Evolutionary conservation across 441 rosid species (phyloP).

Genomic region (Erodium trifolium): DNA sequence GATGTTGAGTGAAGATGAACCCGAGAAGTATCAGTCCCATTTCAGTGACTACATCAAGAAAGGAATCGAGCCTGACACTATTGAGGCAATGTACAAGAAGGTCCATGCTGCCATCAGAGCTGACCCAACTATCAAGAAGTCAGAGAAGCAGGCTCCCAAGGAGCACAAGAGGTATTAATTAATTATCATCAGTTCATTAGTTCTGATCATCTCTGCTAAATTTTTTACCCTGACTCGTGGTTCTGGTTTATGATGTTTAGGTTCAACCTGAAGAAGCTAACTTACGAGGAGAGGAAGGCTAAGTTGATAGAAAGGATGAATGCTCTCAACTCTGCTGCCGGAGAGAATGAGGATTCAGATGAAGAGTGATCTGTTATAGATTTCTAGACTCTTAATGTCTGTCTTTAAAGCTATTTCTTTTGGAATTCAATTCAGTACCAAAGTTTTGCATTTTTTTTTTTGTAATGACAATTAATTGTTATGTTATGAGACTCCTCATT

Average conservation of each 20-base stretch:
- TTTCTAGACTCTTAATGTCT: not conserved
- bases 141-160: constrained; percentile 29
- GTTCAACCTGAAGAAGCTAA: constrained; percentile 1
- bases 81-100: constrained; percentile 67
- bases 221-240: not conserved
- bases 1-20: constrained; percentile 70
- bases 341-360: not conserved
- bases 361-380: not conserved
- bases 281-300: constrained; percentile 9
- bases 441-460: not conserved
- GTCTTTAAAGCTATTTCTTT: too few relatives aligned
- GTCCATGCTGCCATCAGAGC: constrained; percentile 33
- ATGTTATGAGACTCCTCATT: not conserved
- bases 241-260: not conserved
- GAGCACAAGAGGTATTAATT: constrained; percentile 55
- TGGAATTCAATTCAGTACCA: not conserved
- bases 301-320: constrained; percentile 4
- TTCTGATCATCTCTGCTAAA: too few relatives aligned
- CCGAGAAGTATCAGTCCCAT: constrained; percentile 81
- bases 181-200: not conserved
- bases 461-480: not conserved
- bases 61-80: constrained; percentile 60
- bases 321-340: constrained; percentile 8
- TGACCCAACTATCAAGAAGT: constrained; percentile 59
- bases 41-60: constrained; percentile 62